Evolutionary conservation across 176 grass and related monocot genomes (phyloP).

Genomic region (Chrysopogon serrulatus): DNA sequence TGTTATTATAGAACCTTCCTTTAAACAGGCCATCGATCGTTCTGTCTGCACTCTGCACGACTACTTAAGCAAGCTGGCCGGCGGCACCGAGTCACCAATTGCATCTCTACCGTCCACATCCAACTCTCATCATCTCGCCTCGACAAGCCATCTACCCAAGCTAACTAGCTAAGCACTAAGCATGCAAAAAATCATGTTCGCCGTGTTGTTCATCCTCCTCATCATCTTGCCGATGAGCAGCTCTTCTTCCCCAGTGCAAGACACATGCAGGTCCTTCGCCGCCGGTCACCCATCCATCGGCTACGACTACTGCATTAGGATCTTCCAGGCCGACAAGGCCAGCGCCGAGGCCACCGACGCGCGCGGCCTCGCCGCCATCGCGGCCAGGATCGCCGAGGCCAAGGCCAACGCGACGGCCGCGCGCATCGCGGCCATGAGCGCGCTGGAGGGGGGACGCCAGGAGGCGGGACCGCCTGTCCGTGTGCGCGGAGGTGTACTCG

Average conservation of each 20-base stretch:
- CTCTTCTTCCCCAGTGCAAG: slow-evolving; percentile 21
- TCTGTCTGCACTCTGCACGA: too few relatives aligned
- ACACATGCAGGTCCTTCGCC: slow-evolving; percentile 51
- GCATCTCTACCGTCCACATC: too few relatives aligned
- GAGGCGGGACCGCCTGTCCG: slow-evolving; percentile 21
- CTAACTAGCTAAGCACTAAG: background rate
- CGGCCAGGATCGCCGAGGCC: slow-evolving; percentile 34
- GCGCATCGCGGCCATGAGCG: slow-evolving; percentile 32
- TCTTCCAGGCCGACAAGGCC: slow-evolving; percentile 32
- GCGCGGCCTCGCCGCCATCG: slow-evolving; percentile 39
- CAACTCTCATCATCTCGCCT: background rate
- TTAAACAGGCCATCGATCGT: too few relatives aligned
- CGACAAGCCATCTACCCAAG: background rate
- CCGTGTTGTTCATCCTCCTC: slow-evolving; percentile 7
- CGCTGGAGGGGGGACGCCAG: slow-evolving; percentile 35
- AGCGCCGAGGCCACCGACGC: slow-evolving; percentile 21
- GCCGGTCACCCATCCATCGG: slow-evolving; percentile 21
- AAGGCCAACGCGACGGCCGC: slow-evolving; percentile 35
- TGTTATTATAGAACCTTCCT: too few relatives aligned
- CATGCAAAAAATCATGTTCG: background rate
- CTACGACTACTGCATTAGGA: slow-evolving; percentile 53
- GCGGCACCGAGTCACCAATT: too few relatives aligned
- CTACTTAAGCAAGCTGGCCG: too few relatives aligned
- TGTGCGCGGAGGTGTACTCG: slow-evolving; percentile 50
- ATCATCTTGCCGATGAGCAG: background rate